Percentiles rank a stretch among this genome's conserved stretches.
phyloP scores from a whole-genome alignment of 805 yeast genomes.

The Teunomyces kruisii region DNA sequence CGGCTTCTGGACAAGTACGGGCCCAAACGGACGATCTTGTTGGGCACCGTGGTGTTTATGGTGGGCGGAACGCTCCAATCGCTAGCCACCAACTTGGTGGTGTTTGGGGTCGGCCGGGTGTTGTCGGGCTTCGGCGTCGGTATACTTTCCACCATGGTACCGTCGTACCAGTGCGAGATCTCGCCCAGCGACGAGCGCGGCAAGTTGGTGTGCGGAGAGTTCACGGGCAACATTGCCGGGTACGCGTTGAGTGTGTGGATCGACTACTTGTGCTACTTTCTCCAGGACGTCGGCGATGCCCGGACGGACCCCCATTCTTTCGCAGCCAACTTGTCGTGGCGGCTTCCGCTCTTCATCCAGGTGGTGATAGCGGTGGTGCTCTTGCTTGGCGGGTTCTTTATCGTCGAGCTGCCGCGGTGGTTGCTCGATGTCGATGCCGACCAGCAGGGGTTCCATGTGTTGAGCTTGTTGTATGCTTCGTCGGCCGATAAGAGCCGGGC shows the following conservation, averaged over 20 bases:
- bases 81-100: conserved; percentile 49
- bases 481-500: conserved; percentile 33
- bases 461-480: conserved; percentile 33
- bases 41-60: conserved; percentile 76
- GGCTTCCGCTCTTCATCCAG: conserved; percentile 75
- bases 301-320: conserved; percentile 34
- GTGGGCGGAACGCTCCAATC: conserved; percentile 79
- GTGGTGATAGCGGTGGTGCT: conserved; percentile 69
- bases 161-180: conserved; percentile 85
- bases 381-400: conserved; percentile 69
- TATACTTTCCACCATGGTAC: conserved; percentile 76
- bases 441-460: conserved; percentile 47
- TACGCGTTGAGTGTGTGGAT: conserved; percentile 86
- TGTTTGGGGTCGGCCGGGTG: conserved; percentile 72
- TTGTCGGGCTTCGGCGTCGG: conserved; percentile 89
- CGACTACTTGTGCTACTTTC: conserved; percentile 70
- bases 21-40: conserved; percentile 71
- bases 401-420: conserved; percentile 92
- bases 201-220: conserved; percentile 80
- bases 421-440: conserved; percentile 76
- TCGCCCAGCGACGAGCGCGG: conserved; percentile 88
- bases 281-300: conserved; percentile 51
- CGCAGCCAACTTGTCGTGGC: conserved; percentile 59
- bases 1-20: conserved; percentile 77
- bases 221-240: conserved; percentile 82